Evolutionary conservation across 805 yeast species (phyloP).

Genomic region (Yarrowia yakushimensis): DNA sequence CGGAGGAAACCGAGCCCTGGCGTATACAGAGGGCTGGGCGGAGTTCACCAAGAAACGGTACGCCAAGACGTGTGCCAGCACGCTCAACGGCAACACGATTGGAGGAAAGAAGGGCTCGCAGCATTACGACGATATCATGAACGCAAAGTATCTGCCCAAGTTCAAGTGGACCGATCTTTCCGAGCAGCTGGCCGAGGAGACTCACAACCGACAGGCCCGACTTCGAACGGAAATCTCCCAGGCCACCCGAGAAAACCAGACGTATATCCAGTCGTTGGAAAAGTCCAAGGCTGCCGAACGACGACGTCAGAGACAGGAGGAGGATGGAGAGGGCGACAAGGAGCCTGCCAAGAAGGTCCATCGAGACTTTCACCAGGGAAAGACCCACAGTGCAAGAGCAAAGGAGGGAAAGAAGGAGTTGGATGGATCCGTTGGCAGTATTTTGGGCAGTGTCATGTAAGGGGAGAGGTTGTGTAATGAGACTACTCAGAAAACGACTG

Average conservation of each 20-base stretch:
- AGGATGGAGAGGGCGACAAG: background rate
- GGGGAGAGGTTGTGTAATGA: too few species aligned
- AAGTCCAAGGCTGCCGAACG: slow-evolving; percentile 52
- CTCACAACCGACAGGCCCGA: slow-evolving; percentile 82
- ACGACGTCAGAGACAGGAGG: background rate
- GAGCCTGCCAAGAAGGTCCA: background rate
- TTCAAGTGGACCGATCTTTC: slow-evolving; percentile 96
- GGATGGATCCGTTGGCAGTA: background rate
- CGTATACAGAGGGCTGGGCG: slow-evolving; percentile 95
- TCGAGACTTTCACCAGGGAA: slow-evolving; percentile 6
- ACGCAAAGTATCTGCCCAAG: slow-evolving; percentile 81
- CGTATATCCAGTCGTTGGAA: slow-evolving; percentile 79
- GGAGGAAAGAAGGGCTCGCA: slow-evolving; percentile 92
- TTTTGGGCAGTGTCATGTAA: slow-evolving; percentile 13
- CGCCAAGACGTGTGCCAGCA: slow-evolving; percentile 82
- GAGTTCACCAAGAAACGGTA: slow-evolving; percentile 80
- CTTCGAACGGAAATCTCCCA: slow-evolving; percentile 84
- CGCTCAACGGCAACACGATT: slow-evolving; percentile 80
- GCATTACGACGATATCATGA: slow-evolving; percentile 91
- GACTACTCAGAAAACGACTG: too few species aligned
- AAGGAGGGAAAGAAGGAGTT: background rate
- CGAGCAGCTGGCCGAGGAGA: slow-evolving; percentile 86
- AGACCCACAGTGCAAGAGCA: background rate
- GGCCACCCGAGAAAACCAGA: slow-evolving; percentile 81
- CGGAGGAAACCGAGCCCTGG: slow-evolving; percentile 89